phyloP scores from a whole-genome alignment of 768 basidiomycete species.

The Cystobasidium onofrii region DNA sequence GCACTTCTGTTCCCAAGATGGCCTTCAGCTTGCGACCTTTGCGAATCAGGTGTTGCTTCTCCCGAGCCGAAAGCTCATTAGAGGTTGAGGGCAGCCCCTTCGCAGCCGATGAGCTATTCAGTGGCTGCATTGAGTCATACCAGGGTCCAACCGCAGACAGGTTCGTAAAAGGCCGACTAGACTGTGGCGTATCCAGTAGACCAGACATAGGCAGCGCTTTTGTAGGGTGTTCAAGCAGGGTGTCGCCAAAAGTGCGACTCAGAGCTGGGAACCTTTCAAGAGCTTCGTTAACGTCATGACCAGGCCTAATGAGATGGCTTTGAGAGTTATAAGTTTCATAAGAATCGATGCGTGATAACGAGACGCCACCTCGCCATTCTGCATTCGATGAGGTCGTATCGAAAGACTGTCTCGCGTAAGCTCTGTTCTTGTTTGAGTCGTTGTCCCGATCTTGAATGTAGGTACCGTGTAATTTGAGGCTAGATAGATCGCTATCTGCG shows the following conservation, averaged over 20 bases:
- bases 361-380: not conserved
- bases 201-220: not conserved
- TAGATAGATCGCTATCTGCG: not conserved
- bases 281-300: too few species aligned
- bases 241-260: too few species aligned
- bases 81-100: not conserved
- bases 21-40: constrained; percentile 15
- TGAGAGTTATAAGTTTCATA: not conserved
- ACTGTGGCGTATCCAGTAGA: not conserved
- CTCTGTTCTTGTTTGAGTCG: not conserved
- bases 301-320: not conserved
- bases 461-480: not conserved
- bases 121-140: not conserved
- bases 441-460: not conserved
- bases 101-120: not conserved
- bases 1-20: not conserved
- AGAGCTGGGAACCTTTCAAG: too few species aligned
- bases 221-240: not conserved
- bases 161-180: not conserved
- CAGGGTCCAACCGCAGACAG: not conserved
- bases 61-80: not conserved
- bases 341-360: not conserved
- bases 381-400: not conserved
- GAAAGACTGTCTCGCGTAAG: not conserved
- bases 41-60: not conserved